phyloP scores from a whole-genome alignment of 345 rosid species.

The Lumnitzera racemosa region DNA sequence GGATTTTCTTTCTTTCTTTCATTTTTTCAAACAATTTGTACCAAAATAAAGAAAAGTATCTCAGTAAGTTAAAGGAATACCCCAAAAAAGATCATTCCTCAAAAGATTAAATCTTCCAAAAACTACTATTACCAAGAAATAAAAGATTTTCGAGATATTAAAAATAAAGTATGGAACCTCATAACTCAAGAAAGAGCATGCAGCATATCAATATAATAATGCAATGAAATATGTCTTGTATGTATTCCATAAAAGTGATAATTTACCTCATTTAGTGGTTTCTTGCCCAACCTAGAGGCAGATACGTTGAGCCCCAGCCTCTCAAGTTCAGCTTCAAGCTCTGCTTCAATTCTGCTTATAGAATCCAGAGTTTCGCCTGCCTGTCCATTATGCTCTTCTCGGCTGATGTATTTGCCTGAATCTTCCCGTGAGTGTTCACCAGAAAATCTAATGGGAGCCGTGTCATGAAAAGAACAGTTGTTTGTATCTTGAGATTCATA shows the following conservation, averaged over 20 bases:
- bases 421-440: constrained; percentile 11
- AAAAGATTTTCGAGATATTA: too few relatives aligned
- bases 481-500: constrained; percentile 22
- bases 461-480: constrained; percentile 18
- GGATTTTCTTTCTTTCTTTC: too few relatives aligned
- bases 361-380: constrained; percentile 36
- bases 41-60: too few relatives aligned
- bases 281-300: constrained; percentile 30
- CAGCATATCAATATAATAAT: neutral
- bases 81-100: too few relatives aligned
- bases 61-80: too few relatives aligned
- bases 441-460: constrained; percentile 13
- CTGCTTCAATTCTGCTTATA: constrained; percentile 83
- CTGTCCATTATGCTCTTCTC: constrained; percentile 24
- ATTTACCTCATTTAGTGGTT: constrained; percentile 55
- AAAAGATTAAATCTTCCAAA: too few relatives aligned
- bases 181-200: too few relatives aligned
- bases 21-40: too few relatives aligned
- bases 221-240: neutral
- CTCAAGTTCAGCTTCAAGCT: constrained; percentile 94
- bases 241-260: too few relatives aligned
- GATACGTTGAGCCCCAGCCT: constrained; percentile 71
- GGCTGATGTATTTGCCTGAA: constrained; percentile 11
- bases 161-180: too few relatives aligned
- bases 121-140: too few relatives aligned